Base-by-base conservation (phyloP, 805 yeast genomes). In the Spathaspora girioi region DNA sequence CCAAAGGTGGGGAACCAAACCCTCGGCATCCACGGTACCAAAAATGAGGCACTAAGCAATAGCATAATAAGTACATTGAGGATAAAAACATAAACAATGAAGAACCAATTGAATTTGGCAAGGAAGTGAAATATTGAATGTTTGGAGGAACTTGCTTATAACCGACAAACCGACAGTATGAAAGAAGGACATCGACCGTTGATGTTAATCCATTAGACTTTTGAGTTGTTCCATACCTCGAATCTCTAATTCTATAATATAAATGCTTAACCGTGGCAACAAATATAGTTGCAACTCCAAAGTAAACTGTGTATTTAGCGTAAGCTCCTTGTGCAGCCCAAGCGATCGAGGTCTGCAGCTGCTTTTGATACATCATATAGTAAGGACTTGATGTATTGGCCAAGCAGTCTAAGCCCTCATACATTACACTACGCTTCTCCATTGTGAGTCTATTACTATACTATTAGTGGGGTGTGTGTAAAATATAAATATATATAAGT, bases 1-100 rank as follows among this genome's bases (percentile, higher is more conserved):
- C 82, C 35, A 82, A 53, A 9, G 85, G 86, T n/a, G 85, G 82
- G 2, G 82, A 70, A 1, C 86, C 86, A 61, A 80, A 81, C 0
- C 81, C 82, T 4, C 64, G 35, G 59, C 86, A 82, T 0, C 65
- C 79, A 50, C 84, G 64, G 54, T 77, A 77, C 73, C 77, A 80
- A 46, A 71, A 71, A 48, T 75, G 79, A 6, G 85, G 84, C 2
- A 67, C 63, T n/a, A 61, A 70, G 54, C 75, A 77, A 40, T 75
- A 60, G 51, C 71, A 49, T 59, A 62, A 47, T 65, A 71, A 18
- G 51, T 51, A 81, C 43, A 49, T 69, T 32, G 58, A 66, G 2
- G 59, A 70, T 32, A 50, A 73, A 57, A 48, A 71, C 73, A 58
- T 71, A 50, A 46, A 80, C 61, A 53, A 67, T 46, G 55, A 71